A percentile compares a stretch with the other conserved stretches of the same genome.
phyloP scores from a whole-genome alignment of 1,139 yeast genomes.

The Hyphopichia khmerensis region DNA sequence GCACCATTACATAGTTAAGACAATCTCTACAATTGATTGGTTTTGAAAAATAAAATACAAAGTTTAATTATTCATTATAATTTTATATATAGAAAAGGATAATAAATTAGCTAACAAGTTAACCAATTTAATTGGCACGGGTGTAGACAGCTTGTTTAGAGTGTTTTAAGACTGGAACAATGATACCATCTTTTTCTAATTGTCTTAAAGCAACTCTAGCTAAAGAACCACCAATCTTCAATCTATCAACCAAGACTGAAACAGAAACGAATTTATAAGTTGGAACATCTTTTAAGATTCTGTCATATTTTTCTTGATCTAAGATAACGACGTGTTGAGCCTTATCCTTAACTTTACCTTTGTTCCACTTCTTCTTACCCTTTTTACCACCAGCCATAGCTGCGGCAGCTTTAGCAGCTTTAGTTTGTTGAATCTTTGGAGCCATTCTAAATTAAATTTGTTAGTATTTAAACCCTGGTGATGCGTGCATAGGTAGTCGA shows the following conservation, averaged over 20 bases:
- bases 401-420: slow-evolving; percentile 99
- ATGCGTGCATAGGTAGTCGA: not conserved
- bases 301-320: slow-evolving; percentile 98
- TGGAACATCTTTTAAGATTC: slow-evolving; percentile 99
- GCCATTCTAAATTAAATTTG: slow-evolving; percentile 65
- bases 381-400: slow-evolving; percentile 99
- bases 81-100: slow-evolving; percentile 5
- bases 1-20: no score
- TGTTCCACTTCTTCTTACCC: slow-evolving; percentile 99
- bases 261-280: slow-evolving; percentile 98
- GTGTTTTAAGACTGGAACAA: slow-evolving; percentile 93
- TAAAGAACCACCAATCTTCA: slow-evolving; percentile 98
- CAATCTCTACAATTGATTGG: no score
- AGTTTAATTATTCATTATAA: slow-evolving; percentile 2
- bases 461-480: slow-evolving; percentile 27
- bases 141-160: slow-evolving; percentile 96
- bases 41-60: not conserved
- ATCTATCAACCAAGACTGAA: slow-evolving; percentile 97
- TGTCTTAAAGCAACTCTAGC: slow-evolving; percentile 98
- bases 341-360: slow-evolving; percentile 99
- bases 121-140: slow-evolving; percentile 52
- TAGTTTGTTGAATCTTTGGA: slow-evolving; percentile 98
- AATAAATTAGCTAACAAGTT: slow-evolving; percentile 7
- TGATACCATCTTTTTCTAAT: slow-evolving; percentile 93
- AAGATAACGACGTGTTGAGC: slow-evolving; percentile 97